Percentiles rank a stretch among this genome's conserved stretches.
These are phyloP conservation scores for Apiospora aurea DNA, from an alignment of 2,329 filamentous ascomycete genomes.

Conservation along the genomic window DNA sequence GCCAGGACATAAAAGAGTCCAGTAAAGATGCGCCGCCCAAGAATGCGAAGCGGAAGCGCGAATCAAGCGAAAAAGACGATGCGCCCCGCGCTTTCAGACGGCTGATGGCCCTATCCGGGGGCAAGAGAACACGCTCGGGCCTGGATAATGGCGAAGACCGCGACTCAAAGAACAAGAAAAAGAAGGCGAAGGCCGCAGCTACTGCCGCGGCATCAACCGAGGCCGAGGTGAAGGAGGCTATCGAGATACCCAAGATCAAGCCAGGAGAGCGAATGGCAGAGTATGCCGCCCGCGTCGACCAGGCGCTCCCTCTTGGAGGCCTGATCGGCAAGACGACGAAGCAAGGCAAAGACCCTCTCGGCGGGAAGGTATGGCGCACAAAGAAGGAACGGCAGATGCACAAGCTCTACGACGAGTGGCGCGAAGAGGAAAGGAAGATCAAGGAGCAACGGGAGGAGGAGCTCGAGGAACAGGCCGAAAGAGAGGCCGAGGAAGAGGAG, in stretches of 20 bases:
- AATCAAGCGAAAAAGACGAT: constrained; percentile 67
- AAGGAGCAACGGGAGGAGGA: constrained; percentile 71
- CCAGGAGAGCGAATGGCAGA: constrained; percentile 85
- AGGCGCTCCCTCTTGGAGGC: constrained; percentile 77
- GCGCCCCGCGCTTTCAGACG: constrained; percentile 87
- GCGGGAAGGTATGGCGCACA: constrained; percentile 74
- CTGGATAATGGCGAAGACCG: constrained; percentile 70
- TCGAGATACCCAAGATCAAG: constrained; percentile 70
- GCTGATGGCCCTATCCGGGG: constrained; percentile 76
- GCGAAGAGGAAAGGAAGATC: constrained; percentile 69
- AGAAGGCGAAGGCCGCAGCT: constrained; percentile 39
- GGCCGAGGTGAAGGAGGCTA: constrained; percentile 31
- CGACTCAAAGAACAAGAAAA: constrained; percentile 44
- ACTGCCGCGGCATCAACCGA: constrained; percentile 30
- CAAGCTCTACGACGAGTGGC: constrained; percentile 81
- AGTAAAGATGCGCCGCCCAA: constrained; percentile 39
- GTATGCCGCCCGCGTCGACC: constrained; percentile 84
- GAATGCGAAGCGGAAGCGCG: constrained; percentile 58
- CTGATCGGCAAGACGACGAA: constrained; percentile 69
- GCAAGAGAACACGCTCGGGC: constrained; percentile 67
- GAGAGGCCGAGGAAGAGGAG: constrained; percentile 66
- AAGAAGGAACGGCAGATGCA: constrained; percentile 86
- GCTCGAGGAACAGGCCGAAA: constrained; percentile 67
- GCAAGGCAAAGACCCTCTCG: constrained; percentile 67
- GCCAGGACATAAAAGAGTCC: constrained; percentile 39